Evolutionary conservation across 768 basidiomycete genomes (phyloP).

Genomic region (Pholiota conissans): DNA sequence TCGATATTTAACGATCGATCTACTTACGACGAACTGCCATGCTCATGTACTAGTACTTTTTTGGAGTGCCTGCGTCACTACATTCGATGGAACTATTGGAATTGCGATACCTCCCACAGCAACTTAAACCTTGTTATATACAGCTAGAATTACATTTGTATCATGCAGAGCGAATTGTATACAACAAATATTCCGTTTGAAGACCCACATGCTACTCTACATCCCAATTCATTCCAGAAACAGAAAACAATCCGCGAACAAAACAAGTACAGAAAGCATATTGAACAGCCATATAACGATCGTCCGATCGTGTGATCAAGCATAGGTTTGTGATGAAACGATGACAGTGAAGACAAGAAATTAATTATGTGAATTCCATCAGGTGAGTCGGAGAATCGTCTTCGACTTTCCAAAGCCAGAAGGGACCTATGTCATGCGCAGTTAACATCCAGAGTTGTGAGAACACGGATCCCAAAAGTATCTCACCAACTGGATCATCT

Average conservation of each 20-base stretch:
- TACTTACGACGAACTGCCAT: not conserved
- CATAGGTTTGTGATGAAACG: not conserved
- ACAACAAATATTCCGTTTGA: conserved; percentile 1
- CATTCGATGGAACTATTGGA: not conserved
- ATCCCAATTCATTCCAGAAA: not conserved
- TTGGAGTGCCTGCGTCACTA: not conserved
- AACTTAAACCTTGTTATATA: not conserved
- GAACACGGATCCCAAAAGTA: not conserved
- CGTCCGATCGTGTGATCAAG: not conserved
- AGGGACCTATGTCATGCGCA: conserved; percentile 48
- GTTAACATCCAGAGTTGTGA: not conserved
- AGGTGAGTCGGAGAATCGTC: conserved; percentile 35
- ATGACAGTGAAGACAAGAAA: not conserved
- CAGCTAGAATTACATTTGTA: conserved; percentile 6
- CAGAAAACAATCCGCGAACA: not conserved
- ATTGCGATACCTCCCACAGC: conserved; percentile 3
- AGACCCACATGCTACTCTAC: not conserved
- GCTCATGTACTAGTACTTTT: conserved; percentile 1
- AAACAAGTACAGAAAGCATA: not conserved
- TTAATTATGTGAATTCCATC: conserved; percentile 30
- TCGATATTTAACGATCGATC: not conserved
- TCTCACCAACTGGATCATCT: conserved; percentile 67
- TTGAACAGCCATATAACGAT: not conserved
- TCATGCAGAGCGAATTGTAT: conserved; percentile 2
- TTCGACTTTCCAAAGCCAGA: conserved; percentile 69